These are phyloP conservation scores for Talaromyces sp. DNA, from an alignment of 2,329 filamentous ascomycete genomes.

Conservation along the genomic window DNA sequence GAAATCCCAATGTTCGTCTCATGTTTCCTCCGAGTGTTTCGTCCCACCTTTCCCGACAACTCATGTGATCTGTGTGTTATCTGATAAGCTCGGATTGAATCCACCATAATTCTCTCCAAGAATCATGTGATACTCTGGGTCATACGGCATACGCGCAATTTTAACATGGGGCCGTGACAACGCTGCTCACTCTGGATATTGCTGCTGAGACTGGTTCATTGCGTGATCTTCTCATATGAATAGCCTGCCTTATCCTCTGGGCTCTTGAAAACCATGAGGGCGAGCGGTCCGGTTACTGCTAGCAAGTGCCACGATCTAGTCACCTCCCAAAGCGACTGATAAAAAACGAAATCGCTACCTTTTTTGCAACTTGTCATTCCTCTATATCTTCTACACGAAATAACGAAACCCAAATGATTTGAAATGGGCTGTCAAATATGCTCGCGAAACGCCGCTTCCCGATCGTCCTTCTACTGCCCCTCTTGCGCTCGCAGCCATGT, in stretches of 20 bases:
- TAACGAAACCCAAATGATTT: background rate
- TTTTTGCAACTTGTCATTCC: background rate
- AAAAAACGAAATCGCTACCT: background rate
- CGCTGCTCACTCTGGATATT: background rate
- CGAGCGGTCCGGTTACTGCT: background rate
- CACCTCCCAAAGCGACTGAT: background rate
- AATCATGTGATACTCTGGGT: background rate
- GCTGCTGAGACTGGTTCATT: background rate
- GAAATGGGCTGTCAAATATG: slow-evolving; percentile 69
- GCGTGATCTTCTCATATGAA: background rate
- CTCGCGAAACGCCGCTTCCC: slow-evolving; percentile 50
- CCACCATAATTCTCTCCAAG: background rate
- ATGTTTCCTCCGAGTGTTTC: background rate
- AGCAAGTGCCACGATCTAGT: background rate
- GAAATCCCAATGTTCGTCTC: too few species aligned
- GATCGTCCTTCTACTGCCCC: slow-evolving; percentile 62
- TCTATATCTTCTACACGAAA: background rate
- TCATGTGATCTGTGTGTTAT: too few species aligned
- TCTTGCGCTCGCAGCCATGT: slow-evolving; percentile 66
- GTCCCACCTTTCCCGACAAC: too few species aligned
- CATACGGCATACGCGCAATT: background rate
- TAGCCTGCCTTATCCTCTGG: background rate
- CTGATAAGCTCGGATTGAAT: too few species aligned
- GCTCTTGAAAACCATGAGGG: background rate
- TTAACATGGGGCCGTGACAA: background rate